Base-by-base conservation (phyloP, 805 yeast species). In the Kluyveromyces dobzhanskii region DNA sequence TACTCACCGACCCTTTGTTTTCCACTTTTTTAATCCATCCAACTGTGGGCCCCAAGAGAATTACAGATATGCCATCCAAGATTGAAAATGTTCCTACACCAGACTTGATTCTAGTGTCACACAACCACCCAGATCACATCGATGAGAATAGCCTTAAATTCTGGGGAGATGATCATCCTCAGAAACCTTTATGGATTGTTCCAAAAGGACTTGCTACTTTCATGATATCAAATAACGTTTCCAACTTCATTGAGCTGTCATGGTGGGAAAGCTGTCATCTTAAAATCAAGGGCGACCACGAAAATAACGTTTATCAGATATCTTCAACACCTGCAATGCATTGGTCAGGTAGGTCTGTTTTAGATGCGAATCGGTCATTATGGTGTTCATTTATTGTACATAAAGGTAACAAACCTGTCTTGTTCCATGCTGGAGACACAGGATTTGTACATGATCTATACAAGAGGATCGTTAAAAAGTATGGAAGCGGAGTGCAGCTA, bases 271-370 rank as follows among this genome's bases (percentile, higher is more conserved):
- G 70, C 21, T 68, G 70, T 13, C 64, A 75, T 2, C 44, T 78
- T 14, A 41, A 47, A 8, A 48, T 53, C 14, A 40, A 51, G 4
- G 42, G 35, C 14, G 50, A 52, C 2, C 57, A 54, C 16, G 30
- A 27, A 27, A 55, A 60, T 9, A 78, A 78, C 42, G 66, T 66
- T 5, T 87, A 81, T 65, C 87, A 85, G 48, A 67, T 90, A 13
- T 88, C 85, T 1, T 85, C 96, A 58, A 73, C 92, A 0, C 97
- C 97, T 0, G 86, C 97, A 0, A 81, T 82, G 94, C 97, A 90
- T 61, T 90, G 97, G 97, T 83, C 94, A 1, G 97, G 97, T 0
- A 64, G 96, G 27, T 72, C 73, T 25, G 59, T 88, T n/a, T 54
- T 78, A 14, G 97, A 90, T 57, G 73, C 94, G 2, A 90, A 90